phyloP scores from a whole-genome alignment of 1,139 yeast species.

The Blastobotrys capitulatus region DNA sequence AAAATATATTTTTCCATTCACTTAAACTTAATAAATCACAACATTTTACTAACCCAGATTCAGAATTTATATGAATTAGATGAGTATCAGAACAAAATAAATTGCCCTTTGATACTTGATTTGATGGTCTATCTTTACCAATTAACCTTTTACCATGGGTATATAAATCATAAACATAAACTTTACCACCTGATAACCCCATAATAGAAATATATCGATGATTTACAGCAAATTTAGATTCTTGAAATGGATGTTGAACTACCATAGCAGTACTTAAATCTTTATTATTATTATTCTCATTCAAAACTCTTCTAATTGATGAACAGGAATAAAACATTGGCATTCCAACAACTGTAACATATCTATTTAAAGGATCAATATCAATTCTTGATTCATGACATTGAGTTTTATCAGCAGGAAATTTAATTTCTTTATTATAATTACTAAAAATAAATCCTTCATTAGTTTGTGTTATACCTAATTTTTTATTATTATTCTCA shows the following conservation, averaged over 20 bases:
- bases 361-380: background rate
- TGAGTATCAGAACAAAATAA: background rate
- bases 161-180: conserved; percentile 2
- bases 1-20: background rate
- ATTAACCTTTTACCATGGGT: background rate
- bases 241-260: conserved; percentile 3
- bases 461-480: background rate
- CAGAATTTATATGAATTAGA: background rate
- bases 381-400: background rate
- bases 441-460: background rate
- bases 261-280: background rate
- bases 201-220: background rate
- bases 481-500: background rate
- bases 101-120: background rate
- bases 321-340: conserved; percentile 3
- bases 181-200: background rate
- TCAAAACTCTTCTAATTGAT: background rate
- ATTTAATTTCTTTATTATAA: background rate
- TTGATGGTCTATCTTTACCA: background rate
- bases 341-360: conserved; percentile 1
- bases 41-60: background rate
- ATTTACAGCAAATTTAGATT: background rate
- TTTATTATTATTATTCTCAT: background rate
- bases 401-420: background rate
- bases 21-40: background rate